Percentiles rank a stretch among this genome's conserved stretches.
phyloP scores from a whole-genome alignment of 2,329 filamentous ascomycete species.

The Botrytis cinerea region DNA sequence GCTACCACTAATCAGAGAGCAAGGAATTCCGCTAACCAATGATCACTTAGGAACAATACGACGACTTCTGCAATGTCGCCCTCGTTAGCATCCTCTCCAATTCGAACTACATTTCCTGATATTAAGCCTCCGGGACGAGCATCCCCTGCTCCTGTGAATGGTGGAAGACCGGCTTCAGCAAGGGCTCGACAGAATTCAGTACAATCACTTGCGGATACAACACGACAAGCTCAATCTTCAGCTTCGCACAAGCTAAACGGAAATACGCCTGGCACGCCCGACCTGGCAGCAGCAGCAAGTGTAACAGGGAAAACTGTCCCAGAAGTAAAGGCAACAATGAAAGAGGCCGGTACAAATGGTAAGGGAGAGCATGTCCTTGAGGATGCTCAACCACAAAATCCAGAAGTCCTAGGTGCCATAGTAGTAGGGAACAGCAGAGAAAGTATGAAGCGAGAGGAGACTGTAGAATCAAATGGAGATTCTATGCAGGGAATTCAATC shows the following conservation, averaged over 20 bases:
- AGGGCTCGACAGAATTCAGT: constrained; percentile 76
- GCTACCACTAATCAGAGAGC: neutral
- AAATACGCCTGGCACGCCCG: constrained; percentile 42
- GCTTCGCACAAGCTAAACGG: constrained; percentile 64
- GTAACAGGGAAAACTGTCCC: constrained; percentile 41
- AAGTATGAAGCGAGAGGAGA: constrained; percentile 51
- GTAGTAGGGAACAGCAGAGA: constrained; percentile 48
- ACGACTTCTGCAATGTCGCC: constrained; percentile 61
- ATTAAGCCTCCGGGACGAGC: constrained; percentile 50
- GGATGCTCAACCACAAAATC: constrained; percentile 42
- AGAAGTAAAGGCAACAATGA: constrained; percentile 57
- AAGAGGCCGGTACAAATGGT: constrained; percentile 46
- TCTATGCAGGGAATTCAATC: constrained; percentile 40
- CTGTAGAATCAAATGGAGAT: constrained; percentile 50
- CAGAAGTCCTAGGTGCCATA: constrained; percentile 35
- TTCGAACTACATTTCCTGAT: constrained; percentile 69
- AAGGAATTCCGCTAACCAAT: constrained; percentile 28
- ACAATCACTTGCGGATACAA: constrained; percentile 58
- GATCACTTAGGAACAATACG: constrained; percentile 47
- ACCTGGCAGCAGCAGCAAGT: constrained; percentile 37
- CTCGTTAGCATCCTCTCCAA: constrained; percentile 73
- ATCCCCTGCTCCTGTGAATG: constrained; percentile 61
- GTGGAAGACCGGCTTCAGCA: constrained; percentile 65
- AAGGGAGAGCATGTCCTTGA: constrained; percentile 41
- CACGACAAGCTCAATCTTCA: constrained; percentile 59